A percentile compares a stretch with the other conserved stretches of the same genome.
These are phyloP conservation scores for Hansenula anomala DNA, from an alignment of 1,139 yeast genomes.

Conservation along the genomic window DNA sequence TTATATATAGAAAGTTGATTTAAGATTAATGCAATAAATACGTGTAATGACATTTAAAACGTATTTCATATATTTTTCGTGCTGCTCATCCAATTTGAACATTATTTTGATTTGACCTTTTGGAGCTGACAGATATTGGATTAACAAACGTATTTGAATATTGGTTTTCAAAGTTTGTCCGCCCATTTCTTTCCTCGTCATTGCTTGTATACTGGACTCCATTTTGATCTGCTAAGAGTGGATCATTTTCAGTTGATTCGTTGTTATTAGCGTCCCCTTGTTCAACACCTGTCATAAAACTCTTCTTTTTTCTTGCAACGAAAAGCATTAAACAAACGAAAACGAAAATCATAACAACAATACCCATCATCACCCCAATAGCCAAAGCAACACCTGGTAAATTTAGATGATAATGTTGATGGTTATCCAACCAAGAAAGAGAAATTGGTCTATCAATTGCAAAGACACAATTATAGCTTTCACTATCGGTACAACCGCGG, in stretches of 20 bases:
- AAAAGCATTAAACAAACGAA: conserved; percentile 31
- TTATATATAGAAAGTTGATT: no score
- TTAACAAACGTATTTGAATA: conserved; percentile 10
- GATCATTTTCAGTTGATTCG: neutral
- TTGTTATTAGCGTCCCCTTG: neutral
- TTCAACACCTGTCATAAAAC: neutral
- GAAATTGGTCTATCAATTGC: conserved; percentile 66
- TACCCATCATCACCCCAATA: conserved; percentile 59
- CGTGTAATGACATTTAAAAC: no score
- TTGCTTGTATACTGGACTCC: no score
- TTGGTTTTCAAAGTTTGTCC: conserved; percentile 9
- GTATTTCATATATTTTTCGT: no score
- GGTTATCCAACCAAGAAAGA: conserved; percentile 55
- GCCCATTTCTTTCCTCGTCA: neutral
- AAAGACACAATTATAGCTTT: conserved; percentile 52
- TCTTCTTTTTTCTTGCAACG: conserved; percentile 20
- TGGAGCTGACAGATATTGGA: conserved; percentile 8
- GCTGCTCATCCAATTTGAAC: no score
- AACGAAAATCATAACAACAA: conserved; percentile 31
- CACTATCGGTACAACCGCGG: conserved; percentile 60
- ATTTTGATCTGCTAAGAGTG: neutral
- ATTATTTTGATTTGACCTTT: neutral
- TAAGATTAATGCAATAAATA: no score
- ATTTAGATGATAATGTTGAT: conserved; percentile 48
- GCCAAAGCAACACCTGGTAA: conserved; percentile 65